phyloP scores from a whole-genome alignment of 352 stramenopile species.

The Globisporangium cystogenes region DNA sequence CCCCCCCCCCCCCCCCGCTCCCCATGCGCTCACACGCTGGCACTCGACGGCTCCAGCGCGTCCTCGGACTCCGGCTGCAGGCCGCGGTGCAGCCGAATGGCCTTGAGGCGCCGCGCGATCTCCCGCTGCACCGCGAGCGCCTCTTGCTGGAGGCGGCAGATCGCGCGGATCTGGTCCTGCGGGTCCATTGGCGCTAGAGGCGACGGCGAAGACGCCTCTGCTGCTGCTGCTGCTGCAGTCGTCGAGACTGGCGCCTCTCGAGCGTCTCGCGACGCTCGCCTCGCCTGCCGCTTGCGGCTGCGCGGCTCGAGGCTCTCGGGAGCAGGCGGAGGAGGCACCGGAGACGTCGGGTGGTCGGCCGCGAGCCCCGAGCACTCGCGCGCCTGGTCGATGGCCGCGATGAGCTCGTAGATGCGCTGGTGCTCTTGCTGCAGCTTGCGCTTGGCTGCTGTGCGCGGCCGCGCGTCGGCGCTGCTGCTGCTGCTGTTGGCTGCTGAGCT shows the following conservation, averaged over 20 bases:
- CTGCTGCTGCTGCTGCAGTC: constrained; percentile 9
- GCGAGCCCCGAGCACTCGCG: constrained; percentile 24
- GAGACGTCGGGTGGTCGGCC: no score
- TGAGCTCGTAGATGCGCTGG: constrained; percentile 50
- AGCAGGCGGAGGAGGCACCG: no score
- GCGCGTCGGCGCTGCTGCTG: background rate
- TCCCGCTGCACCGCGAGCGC: constrained; percentile 44
- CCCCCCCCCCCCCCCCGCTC: background rate
- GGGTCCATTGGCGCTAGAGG: constrained; percentile 14
- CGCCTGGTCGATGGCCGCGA: constrained; percentile 54
- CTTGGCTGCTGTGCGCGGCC: constrained; percentile 32
- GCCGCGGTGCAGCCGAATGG: constrained; percentile 27
- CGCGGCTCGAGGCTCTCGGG: background rate
- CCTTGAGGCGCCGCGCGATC: constrained; percentile 37
- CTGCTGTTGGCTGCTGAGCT: no score
- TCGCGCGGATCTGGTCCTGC: constrained; percentile 40
- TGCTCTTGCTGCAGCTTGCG: constrained; percentile 44
- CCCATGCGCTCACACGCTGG: constrained; percentile 33
- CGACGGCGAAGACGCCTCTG: background rate
- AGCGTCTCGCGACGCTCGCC: no score
- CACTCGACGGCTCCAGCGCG: constrained; percentile 50
- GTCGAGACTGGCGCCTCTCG: background rate
- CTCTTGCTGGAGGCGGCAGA: constrained; percentile 53
- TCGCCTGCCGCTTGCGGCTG: background rate
- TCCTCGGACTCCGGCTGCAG: constrained; percentile 33